Evolutionary conservation across 1,284 basidiomycete species (phyloP).

Genomic region (Fomitiporia mediterranea): DNA sequence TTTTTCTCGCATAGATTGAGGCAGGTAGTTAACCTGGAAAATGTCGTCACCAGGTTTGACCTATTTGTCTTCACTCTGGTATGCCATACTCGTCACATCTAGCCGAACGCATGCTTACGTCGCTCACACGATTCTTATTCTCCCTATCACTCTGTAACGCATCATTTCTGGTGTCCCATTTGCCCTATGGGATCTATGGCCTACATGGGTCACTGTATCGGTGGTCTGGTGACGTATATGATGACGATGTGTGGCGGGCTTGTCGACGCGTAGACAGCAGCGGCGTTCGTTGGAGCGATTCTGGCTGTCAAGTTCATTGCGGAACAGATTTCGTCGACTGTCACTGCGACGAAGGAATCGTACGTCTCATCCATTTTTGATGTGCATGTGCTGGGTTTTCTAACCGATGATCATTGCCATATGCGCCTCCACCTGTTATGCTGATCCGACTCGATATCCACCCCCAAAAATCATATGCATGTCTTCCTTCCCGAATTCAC

Average conservation of each 20-base stretch:
- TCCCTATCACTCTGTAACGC: no score
- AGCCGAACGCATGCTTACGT: not conserved
- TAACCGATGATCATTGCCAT: not conserved
- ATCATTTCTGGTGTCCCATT: no score
- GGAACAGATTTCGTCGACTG: conserved; percentile 34
- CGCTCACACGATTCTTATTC: not conserved
- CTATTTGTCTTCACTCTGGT: conserved; percentile 8
- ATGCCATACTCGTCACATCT: not conserved
- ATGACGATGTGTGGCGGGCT: no score
- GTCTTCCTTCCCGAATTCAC: not conserved
- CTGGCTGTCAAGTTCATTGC: conserved; percentile 36
- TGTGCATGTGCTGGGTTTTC: not conserved
- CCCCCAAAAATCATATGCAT: not conserved
- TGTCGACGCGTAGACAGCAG: no score
- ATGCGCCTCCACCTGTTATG: not conserved
- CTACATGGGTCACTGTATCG: no score
- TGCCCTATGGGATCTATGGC: no score
- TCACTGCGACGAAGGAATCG: conserved; percentile 46
- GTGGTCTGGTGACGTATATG: no score
- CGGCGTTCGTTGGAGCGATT: conserved; percentile 40
- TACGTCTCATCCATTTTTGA: conserved; percentile 27
- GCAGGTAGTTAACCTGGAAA: not conserved
- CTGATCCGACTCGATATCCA: not conserved
- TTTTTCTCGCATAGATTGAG: not conserved
- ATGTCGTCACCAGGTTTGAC: conserved; percentile 6